Evolutionary conservation across 23 red algal species (phyloP).

Genomic region (Cyanidioschyzon merolae): DNA sequence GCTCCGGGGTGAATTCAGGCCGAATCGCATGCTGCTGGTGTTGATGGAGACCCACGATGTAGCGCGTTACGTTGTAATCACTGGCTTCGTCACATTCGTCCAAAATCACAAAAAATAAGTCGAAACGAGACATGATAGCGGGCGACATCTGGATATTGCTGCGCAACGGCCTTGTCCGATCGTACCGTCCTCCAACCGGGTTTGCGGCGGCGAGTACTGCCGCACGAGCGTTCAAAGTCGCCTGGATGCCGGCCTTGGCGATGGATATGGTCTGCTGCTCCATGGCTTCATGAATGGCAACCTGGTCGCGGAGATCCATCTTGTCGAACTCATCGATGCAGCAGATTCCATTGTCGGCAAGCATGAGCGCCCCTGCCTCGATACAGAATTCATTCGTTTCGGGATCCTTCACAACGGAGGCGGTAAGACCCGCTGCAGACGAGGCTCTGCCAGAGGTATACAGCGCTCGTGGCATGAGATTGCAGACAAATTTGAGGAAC

Average conservation of each 20-base stretch:
- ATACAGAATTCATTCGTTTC: slow-evolving; percentile 98
- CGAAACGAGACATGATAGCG: slow-evolving; percentile 98
- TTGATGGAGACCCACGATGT: slow-evolving; percentile 69
- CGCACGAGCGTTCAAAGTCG: slow-evolving; percentile 90
- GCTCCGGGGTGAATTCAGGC: slow-evolving; percentile 40
- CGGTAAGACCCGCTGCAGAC: slow-evolving; percentile 90
- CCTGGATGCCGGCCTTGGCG: slow-evolving; percentile 97
- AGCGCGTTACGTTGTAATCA: slow-evolving; percentile 75
- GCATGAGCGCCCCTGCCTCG: slow-evolving; percentile 98
- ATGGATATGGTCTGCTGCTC: slow-evolving; percentile 99
- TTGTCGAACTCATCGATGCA: slow-evolving; percentile 99
- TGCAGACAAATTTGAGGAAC: slow-evolving; percentile 94
- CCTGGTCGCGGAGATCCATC: slow-evolving; percentile 94
- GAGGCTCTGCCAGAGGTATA: slow-evolving; percentile 98
- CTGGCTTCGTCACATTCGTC: slow-evolving; percentile 82
- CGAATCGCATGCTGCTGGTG: slow-evolving; percentile 21
- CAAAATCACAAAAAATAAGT: slow-evolving; percentile 97
- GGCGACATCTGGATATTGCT: slow-evolving; percentile 90
- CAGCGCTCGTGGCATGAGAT: slow-evolving; percentile 71
- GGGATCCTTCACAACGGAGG: slow-evolving; percentile 80
- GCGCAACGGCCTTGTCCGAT: slow-evolving; percentile 67
- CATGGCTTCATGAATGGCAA: slow-evolving; percentile 99
- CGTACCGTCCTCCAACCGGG: slow-evolving; percentile 84
- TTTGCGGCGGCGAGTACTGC: slow-evolving; percentile 96
- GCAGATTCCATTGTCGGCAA: slow-evolving; percentile 95